phyloP scores from a whole-genome alignment of 345 rosid genomes.

The Arabidopsis thaliana region DNA sequence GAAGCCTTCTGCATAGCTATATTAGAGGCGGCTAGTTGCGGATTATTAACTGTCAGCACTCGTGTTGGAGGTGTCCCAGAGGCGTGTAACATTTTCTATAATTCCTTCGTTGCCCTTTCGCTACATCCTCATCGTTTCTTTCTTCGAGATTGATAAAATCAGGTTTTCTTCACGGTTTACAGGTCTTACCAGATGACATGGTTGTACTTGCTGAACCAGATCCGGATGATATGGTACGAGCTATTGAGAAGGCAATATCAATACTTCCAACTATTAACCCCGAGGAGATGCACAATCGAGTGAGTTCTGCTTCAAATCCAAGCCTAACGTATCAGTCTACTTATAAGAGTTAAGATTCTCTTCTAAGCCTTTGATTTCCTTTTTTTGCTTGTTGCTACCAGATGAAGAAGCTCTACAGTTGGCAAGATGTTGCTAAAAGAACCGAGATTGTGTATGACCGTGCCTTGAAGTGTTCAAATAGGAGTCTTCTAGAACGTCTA shows the following conservation, averaged over 20 bases:
- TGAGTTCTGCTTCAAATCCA: conserved; percentile 43
- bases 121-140: not conserved
- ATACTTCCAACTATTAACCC: conserved; percentile 87
- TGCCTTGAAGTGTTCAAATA: conserved; percentile 73
- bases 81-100: conserved; percentile 52
- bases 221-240: conserved; percentile 89
- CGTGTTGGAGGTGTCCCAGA: conserved; percentile 98
- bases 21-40: conserved; percentile 97
- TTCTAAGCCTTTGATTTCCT: not conserved
- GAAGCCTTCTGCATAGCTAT: conserved; percentile 99
- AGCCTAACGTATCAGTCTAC: not conserved
- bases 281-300: conserved; percentile 84
- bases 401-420: conserved; percentile 85
- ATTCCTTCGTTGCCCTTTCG: not conserved
- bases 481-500: conserved; percentile 64
- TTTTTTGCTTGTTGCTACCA: conserved; percentile 20
- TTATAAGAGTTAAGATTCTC: not conserved
- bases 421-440: conserved; percentile 97
- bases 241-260: conserved; percentile 76
- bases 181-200: conserved; percentile 99
- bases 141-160: not conserved
- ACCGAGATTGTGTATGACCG: conserved; percentile 87
- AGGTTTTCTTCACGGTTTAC: conserved; percentile 7
- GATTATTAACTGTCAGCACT: conserved; percentile 91
- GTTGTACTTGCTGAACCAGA: conserved; percentile 95